These are phyloP conservation scores for Serendipita vermifera DNA, from an alignment of 768 basidiomycete species.

Conservation along the genomic window DNA sequence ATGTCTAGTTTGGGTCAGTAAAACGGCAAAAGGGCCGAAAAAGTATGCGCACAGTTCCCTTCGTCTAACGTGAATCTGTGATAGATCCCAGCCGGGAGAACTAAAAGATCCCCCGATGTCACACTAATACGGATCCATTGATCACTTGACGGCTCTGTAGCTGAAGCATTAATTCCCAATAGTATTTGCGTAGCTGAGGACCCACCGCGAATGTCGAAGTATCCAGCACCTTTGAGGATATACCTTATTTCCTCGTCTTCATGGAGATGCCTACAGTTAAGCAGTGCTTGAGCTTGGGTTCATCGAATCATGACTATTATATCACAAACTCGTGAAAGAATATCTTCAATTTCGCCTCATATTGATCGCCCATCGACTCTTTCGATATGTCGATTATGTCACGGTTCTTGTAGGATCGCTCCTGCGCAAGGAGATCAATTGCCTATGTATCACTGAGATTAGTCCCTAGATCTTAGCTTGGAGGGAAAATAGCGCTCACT, in stretches of 20 bases:
- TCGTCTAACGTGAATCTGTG: constrained; percentile 89
- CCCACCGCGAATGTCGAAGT: constrained; percentile 82
- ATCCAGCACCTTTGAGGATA: constrained; percentile 74
- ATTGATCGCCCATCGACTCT: constrained; percentile 67
- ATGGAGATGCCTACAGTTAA: constrained; percentile 60
- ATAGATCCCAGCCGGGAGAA: constrained; percentile 84
- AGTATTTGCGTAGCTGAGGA: neutral
- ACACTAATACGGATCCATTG: constrained; percentile 74
- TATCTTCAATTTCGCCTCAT: constrained; percentile 66
- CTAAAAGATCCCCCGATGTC: constrained; percentile 66
- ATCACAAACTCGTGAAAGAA: constrained; percentile 69
- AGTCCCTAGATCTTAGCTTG: neutral
- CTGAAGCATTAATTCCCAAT: neutral
- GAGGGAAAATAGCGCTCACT: constrained; percentile 17
- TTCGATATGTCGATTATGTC: constrained; percentile 69
- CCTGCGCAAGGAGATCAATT: constrained; percentile 48
- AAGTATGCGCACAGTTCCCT: too few relatives aligned
- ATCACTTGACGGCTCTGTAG: constrained; percentile 49
- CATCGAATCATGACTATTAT: neutral
- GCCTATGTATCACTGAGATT: neutral
- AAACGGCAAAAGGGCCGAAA: too few relatives aligned
- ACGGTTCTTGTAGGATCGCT: constrained; percentile 70
- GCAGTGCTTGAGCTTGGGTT: constrained; percentile 7
- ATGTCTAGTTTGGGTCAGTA: too few relatives aligned
- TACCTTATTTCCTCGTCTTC: constrained; percentile 95